Evolutionary conservation across 1,139 yeast species (phyloP), one percentile per base, ranked within the genome.

Genomic region (Scheffersomyces segobiensis): DNA sequence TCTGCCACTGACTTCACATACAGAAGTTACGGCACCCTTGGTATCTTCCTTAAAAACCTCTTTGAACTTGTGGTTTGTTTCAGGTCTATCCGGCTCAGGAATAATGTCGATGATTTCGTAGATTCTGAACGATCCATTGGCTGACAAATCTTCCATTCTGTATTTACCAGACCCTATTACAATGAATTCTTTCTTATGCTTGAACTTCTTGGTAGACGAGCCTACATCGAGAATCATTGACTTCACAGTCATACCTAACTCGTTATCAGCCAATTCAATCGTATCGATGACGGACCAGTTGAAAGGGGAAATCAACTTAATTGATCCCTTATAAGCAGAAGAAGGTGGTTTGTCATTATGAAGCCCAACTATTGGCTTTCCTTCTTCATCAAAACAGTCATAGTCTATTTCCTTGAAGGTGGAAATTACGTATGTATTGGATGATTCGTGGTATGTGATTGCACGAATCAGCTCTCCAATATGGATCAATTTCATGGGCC

Each of bases 21-120:
- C 79, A 5, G 91, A 80, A 0, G 96, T 86, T 0, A 90, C 95
- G 0, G 97, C 93, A 14, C 98, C 98, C 65, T 89, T 87, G 1
- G 92, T 86, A 49, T 85, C 87, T 72, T 93, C 98, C 53, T 84
- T 82, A 57, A 86, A 87, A n/a, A 91, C 80, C 63, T 87, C 86
- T 67, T 91, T 91, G 64, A 95, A 81, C 71, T 89, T 90, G 70
- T 85, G 91, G 64, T 87, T 88, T 1, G 93, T 88, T 66, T 92
- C 97, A 0, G 98, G 97, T 60, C 81, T 84, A 0, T 90, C 95
- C 0, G 96, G 96, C 67, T 93, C 97, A 0, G 98, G 97, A 60
- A 92, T 92, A 70, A 93, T 90, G 62, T 88, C 93, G 56, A 90
- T 88, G 50, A 91, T 81, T 63, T 93, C 97, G 65, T 78, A 87